Evolutionary conservation across 139 green algal genomes (phyloP).

Genomic region (Closterium sp.): DNA sequence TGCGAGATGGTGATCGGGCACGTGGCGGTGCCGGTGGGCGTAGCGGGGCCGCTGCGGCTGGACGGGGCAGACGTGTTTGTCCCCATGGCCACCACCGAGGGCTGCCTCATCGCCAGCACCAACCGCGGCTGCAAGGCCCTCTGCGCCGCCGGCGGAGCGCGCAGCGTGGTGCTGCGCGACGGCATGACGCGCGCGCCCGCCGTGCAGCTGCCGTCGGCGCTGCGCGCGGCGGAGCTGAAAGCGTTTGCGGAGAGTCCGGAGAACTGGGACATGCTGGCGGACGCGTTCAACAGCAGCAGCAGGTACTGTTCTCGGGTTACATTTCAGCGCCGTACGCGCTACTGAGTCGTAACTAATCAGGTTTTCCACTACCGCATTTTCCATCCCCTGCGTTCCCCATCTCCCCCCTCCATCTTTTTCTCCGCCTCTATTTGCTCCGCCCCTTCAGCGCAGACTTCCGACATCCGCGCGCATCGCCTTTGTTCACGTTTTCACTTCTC

Average conservation of each 20-base stretch:
- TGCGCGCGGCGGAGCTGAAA: constrained; percentile 34
- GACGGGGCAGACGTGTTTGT: constrained; percentile 41
- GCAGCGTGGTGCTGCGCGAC: constrained; percentile 34
- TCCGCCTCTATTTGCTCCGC: too few relatives aligned
- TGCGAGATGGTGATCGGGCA: constrained; percentile 54
- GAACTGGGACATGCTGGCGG: constrained; percentile 30
- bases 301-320: too few relatives aligned
- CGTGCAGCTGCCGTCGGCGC: constrained; percentile 24
- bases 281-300: constrained; percentile 46
- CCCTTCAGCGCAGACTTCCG: too few relatives aligned
- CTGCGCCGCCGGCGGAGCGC: constrained; percentile 11
- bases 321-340: too few relatives aligned
- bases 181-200: constrained; percentile 50
- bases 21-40: constrained; percentile 44
- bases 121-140: constrained; percentile 53
- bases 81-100: constrained; percentile 52
- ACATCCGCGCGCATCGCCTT: too few relatives aligned
- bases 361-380: too few relatives aligned
- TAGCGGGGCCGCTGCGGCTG: constrained; percentile 45
- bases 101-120: constrained; percentile 49
- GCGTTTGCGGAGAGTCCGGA: constrained; percentile 16
- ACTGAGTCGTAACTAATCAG: too few relatives aligned
- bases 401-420: too few relatives aligned
- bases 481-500: too few relatives aligned
- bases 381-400: too few relatives aligned